Evolutionary conservation across 805 yeast genomes (phyloP).

Genomic region (Hanseniaspora taiwanica): DNA sequence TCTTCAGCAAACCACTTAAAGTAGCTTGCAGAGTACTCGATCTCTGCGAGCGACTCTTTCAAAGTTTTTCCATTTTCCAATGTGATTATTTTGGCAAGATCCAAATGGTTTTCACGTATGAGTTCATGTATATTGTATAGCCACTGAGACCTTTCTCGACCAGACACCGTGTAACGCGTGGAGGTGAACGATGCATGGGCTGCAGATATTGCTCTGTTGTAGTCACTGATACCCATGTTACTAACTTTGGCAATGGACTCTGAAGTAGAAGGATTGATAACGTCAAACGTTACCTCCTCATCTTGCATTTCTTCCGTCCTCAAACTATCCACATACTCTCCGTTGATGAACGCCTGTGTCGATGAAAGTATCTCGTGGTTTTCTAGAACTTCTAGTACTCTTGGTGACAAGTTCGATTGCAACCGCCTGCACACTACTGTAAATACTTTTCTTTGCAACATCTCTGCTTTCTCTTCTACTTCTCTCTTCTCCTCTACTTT

Average conservation of each 20-base stretch:
- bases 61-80: slow-evolving; percentile 66
- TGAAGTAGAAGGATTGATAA: slow-evolving; percentile 52
- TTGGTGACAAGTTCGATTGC: background rate
- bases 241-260: slow-evolving; percentile 36
- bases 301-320: slow-evolving; percentile 1
- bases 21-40: slow-evolving; percentile 50
- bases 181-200: slow-evolving; percentile 40
- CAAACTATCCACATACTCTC: slow-evolving; percentile 41
- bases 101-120: slow-evolving; percentile 45
- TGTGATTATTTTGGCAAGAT: slow-evolving; percentile 50
- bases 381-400: background rate
- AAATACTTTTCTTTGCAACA: no score
- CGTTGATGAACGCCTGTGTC: slow-evolving; percentile 45
- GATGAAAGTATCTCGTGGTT: background rate
- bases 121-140: slow-evolving; percentile 40
- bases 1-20: slow-evolving; percentile 75
- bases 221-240: slow-evolving; percentile 36
- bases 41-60: slow-evolving; percentile 62
- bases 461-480: no score
- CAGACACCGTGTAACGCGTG: slow-evolving; percentile 37
- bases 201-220: slow-evolving; percentile 37
- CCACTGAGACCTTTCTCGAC: slow-evolving; percentile 41
- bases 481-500: no score
- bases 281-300: slow-evolving; percentile 34
- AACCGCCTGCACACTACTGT: background rate